Base-by-base conservation (phyloP, 345 rosid species). In the Luvunga scandens region DNA sequence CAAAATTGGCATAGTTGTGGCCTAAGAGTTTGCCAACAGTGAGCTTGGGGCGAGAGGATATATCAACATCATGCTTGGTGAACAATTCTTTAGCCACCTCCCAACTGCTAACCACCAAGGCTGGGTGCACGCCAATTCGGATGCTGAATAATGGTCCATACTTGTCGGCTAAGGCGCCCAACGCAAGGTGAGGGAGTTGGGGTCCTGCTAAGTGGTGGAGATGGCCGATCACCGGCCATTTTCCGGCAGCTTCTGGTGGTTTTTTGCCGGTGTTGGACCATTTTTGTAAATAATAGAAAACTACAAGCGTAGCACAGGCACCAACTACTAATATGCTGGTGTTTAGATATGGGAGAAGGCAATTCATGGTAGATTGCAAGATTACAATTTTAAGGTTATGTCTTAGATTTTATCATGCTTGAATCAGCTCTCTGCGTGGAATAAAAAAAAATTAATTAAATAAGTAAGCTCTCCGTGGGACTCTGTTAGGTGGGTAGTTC, bases 161-260 rank as follows among this genome's bases (percentile, higher is more conserved):
- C 57, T 16, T 53, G 57, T 53, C 57, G 7, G 57, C n/a, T 19
- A 86, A 31, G 14, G 18, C 77, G 9, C 73, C 87, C 31, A 88
- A 66, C 2, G 77, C 56, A 4, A 72, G 7, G 77, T 85, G 88
- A 38, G 84, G 81, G 27, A 81, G 79, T 18, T 79, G 56, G 30
- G 68, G 9, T 18, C 72, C 75, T 0, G 72, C 82, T 38, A 77
- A 65, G 14, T 69, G 50, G 33, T 18, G 77, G 50, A 86, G 78
- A 75, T 85, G 90, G 25, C 90, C 88, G 8, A 85, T 75, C 14
- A 89, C 2, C 2, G 89, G 91, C 91, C 89, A 88, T 56, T 76
- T 82, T 39, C 86, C 86, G 0, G 77, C 68, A 0, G 81, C 83
- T 36, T 77, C 75, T 2, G 88, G 88, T 27, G 86, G 69, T 24